Evolutionary conservation across 2,329 filamentous ascomycete species (phyloP).

Genomic region (Dryadomyces sulphureus): DNA sequence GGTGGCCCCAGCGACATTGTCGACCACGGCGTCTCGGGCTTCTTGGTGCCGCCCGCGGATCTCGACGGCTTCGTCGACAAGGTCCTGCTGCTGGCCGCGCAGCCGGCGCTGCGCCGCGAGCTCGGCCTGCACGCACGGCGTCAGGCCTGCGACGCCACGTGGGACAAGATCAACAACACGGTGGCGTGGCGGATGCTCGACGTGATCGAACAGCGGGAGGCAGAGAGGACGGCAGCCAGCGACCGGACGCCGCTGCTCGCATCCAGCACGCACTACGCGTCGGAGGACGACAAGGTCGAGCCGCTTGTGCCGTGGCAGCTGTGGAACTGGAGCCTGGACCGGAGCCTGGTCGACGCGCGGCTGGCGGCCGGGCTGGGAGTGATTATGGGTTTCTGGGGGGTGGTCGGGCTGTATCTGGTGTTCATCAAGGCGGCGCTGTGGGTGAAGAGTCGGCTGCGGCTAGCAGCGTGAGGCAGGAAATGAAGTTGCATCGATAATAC

Average conservation of each 20-base stretch:
- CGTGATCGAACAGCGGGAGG: conserved; percentile 30
- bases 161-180: conserved; percentile 58
- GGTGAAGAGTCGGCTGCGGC: conserved; percentile 11
- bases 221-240: conserved; percentile 13
- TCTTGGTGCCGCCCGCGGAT: conserved; percentile 44
- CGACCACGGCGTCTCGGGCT: conserved; percentile 42
- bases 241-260: not conserved
- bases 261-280: conserved; percentile 1
- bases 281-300: not conserved
- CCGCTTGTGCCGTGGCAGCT: conserved; percentile 24
- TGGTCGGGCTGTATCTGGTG: conserved; percentile 32
- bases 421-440: conserved; percentile 26
- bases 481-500: no score
- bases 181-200: conserved; percentile 50
- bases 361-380: conserved; percentile 29
- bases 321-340: conserved; percentile 24
- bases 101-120: conserved; percentile 25
- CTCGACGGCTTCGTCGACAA: conserved; percentile 40
- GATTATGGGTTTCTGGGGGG: conserved; percentile 32
- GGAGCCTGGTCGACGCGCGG: conserved; percentile 26
- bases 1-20: conserved; percentile 57
- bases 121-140: conserved; percentile 34
- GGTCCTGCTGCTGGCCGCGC: conserved; percentile 32
- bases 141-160: conserved; percentile 49
- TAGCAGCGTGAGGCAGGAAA: conserved; percentile 1